phyloP scores from a whole-genome alignment of 305 asterid species.

The Striga hermonthica region DNA sequence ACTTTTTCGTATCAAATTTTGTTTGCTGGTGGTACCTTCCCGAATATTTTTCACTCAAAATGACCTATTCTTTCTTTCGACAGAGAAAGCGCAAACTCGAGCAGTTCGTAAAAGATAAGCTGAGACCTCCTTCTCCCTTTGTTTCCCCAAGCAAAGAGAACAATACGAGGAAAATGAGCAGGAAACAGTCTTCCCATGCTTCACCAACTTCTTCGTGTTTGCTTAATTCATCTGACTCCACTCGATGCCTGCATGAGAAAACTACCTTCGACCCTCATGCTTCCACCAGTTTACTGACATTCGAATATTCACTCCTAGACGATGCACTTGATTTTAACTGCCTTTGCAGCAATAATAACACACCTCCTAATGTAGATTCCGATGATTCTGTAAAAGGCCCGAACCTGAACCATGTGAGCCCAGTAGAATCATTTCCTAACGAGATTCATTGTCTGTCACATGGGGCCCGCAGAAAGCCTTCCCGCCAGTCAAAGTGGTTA shows the following conservation, averaged over 20 bases:
- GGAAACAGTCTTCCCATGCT: conserved; percentile 40
- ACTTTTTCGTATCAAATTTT: conserved; percentile 12
- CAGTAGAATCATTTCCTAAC: conserved; percentile 30
- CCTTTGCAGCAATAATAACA: conserved; percentile 30
- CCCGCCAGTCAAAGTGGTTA: conserved; percentile 41
- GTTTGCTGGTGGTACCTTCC: conserved; percentile 8
- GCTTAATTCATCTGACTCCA: conserved; percentile 45
- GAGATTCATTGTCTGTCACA: conserved; percentile 30
- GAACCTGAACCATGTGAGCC: conserved; percentile 44
- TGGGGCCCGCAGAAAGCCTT: conserved; percentile 33
- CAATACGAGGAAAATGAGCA: conserved; percentile 32
- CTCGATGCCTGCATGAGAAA: conserved; percentile 34
- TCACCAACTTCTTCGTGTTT: conserved; percentile 46
- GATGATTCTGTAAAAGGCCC: conserved; percentile 56
- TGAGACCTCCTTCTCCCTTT: conserved; percentile 38
- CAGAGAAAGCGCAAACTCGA: conserved; percentile 71
- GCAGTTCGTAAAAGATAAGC: conserved; percentile 47
- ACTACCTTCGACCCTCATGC: conserved; percentile 36
- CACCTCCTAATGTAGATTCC: conserved; percentile 38
- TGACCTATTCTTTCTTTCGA: conserved; percentile 25
- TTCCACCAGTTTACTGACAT: conserved; percentile 46
- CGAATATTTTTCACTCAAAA: conserved; percentile 17
- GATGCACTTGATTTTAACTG: conserved; percentile 32
- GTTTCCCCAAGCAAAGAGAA: conserved; percentile 36
- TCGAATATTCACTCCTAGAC: conserved; percentile 36